These are phyloP conservation scores for Gossypium davidsonii DNA, from an alignment of 441 rosid genomes.

Conservation along the genomic window DNA sequence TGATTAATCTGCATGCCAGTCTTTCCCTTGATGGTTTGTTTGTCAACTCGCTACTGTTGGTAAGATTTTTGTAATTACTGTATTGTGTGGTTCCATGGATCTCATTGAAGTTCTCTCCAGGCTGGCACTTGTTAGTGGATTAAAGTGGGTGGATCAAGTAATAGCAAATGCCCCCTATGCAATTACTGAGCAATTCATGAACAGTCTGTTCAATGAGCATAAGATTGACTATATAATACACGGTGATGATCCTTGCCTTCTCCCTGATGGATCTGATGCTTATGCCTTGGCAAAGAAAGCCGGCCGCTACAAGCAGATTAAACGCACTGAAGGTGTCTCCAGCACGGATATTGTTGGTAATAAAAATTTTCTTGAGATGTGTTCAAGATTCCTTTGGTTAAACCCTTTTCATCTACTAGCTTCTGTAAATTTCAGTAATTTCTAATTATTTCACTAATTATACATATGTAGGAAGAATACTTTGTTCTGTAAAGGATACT, in stretches of 20 bases:
- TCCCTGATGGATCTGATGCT: constrained; percentile 97
- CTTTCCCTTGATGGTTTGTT: constrained; percentile 2
- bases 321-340: constrained; percentile 97
- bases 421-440: background rate
- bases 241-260: constrained; percentile 95
- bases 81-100: constrained; percentile 10
- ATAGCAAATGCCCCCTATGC: constrained; percentile 88
- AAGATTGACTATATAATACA: constrained; percentile 88
- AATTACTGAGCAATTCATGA: constrained; percentile 88
- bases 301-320: constrained; percentile 94
- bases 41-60: background rate
- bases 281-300: constrained; percentile 85
- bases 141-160: constrained; percentile 97
- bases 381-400: background rate
- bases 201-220: constrained; percentile 69
- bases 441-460: background rate
- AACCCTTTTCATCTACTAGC: background rate
- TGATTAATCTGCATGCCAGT: background rate
- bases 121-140: constrained; percentile 81
- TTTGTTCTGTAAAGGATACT: constrained; percentile 45
- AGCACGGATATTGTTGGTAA: constrained; percentile 99
- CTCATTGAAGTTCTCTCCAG: constrained; percentile 36
- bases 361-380: constrained; percentile 2
- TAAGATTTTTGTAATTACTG: constrained; percentile 8
- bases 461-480: constrained; percentile 67